Conservation (phyloP, 2,329 filamentous ascomycete species). For the Chalaropsis thielavioides region DNA sequence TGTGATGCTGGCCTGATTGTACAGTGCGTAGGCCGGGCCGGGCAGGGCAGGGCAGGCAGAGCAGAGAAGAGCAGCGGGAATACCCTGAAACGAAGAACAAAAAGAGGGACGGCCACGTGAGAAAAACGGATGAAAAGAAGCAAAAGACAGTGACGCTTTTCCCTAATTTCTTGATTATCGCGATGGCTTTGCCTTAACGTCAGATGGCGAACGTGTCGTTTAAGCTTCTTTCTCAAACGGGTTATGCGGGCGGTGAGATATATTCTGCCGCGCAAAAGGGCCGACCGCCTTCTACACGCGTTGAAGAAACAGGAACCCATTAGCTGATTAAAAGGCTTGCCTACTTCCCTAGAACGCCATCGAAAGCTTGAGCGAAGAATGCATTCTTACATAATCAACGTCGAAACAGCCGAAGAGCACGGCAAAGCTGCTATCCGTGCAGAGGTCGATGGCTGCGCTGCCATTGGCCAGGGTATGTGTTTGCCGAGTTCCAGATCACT, state of each 20-base stretch:
- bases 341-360: neutral
- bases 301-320: neutral
- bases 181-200: neutral
- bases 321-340: neutral
- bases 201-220: conserved; percentile 16
- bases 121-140: neutral
- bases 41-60: neutral
- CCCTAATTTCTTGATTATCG: neutral
- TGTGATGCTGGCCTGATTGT: neutral
- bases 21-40: neutral
- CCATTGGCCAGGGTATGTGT: too few relatives aligned
- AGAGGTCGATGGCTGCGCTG: too few relatives aligned
- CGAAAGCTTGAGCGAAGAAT: neutral
- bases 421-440: too few relatives aligned
- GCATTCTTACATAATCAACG: neutral
- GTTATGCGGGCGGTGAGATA: neutral
- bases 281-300: neutral
- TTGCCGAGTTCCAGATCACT: too few relatives aligned
- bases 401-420: too few relatives aligned
- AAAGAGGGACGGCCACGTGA: neutral
- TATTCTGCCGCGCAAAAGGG: neutral
- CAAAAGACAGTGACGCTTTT: neutral
- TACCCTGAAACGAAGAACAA: neutral
- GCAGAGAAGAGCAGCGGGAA: neutral
- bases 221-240: conserved; percentile 8